Conservation (phyloP, 139 green algal species). For the Picochlorum sp. region DNA sequence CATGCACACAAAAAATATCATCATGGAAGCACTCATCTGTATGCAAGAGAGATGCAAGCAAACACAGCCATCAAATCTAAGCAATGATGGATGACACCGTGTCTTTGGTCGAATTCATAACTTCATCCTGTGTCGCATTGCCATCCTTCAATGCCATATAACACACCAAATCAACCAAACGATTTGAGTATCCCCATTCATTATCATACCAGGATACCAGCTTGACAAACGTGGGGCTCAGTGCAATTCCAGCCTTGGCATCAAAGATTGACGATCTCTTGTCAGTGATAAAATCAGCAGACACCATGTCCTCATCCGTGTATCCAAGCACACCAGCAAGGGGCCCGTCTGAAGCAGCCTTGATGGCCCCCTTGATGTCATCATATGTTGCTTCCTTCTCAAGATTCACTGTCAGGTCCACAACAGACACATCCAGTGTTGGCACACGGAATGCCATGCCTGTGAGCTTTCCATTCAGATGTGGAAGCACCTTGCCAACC, state of each 20-base stretch:
- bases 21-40: too few species aligned
- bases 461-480: constrained; percentile 96
- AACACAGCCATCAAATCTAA: not conserved
- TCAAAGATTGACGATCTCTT: constrained; percentile 74
- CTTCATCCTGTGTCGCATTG: not conserved
- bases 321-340: constrained; percentile 86
- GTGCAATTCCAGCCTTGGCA: constrained; percentile 80
- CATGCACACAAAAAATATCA: too few species aligned
- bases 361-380: constrained; percentile 81
- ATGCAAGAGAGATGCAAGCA: too few species aligned
- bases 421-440: constrained; percentile 90
- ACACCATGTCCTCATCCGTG: constrained; percentile 89
- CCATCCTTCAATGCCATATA: constrained; percentile 37
- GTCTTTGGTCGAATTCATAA: not conserved
- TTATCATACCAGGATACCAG: constrained; percentile 97
- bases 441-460: constrained; percentile 98
- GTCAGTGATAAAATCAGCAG: constrained; percentile 83
- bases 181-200: constrained; percentile 74
- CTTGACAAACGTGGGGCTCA: constrained; percentile 88
- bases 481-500: constrained; percentile 80
- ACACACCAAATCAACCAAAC: constrained; percentile 59
- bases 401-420: constrained; percentile 87
- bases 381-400: constrained; percentile 86
- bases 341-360: constrained; percentile 58
- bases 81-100: not conserved